Evolutionary conservation across 2,329 filamentous ascomycete genomes (phyloP).

Genomic region (Beauveria asiatica): DNA sequence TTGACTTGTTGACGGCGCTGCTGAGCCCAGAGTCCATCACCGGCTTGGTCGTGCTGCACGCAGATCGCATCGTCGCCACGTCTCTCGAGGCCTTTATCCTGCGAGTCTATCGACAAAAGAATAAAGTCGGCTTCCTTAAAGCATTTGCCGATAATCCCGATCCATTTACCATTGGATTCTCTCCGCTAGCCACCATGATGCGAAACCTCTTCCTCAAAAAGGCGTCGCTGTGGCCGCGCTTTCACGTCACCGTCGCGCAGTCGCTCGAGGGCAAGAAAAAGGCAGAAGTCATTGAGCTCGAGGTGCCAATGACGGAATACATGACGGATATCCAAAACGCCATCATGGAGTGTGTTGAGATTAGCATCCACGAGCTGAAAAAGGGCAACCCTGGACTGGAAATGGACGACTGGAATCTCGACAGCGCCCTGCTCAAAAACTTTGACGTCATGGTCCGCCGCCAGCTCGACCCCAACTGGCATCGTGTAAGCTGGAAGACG

Average conservation of each 20-base stretch:
- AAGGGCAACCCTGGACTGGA: slow-evolving; percentile 85
- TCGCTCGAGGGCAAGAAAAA: slow-evolving; percentile 87
- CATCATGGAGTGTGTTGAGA: slow-evolving; percentile 91
- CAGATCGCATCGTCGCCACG: slow-evolving; percentile 77
- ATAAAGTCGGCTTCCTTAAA: slow-evolving; percentile 88
- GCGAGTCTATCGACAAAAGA: slow-evolving; percentile 87
- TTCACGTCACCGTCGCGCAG: slow-evolving; percentile 82
- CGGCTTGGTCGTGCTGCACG: slow-evolving; percentile 78
- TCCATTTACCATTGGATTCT: slow-evolving; percentile 80
- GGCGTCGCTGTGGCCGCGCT: slow-evolving; percentile 84
- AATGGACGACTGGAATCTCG: slow-evolving; percentile 94
- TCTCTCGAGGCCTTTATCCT: slow-evolving; percentile 93
- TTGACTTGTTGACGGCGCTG: slow-evolving; percentile 80
- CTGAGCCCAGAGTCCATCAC: slow-evolving; percentile 79
- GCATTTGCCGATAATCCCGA: slow-evolving; percentile 93
- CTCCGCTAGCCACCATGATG: slow-evolving; percentile 83
- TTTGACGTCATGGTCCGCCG: slow-evolving; percentile 84
- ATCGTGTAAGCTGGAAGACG: slow-evolving; percentile 89
- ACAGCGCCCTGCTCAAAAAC: slow-evolving; percentile 84
- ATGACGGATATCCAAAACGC: slow-evolving; percentile 94
- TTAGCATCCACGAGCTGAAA: slow-evolving; percentile 87
- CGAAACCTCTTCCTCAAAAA: slow-evolving; percentile 80
- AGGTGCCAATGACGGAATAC: slow-evolving; percentile 88
- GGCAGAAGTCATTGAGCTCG: slow-evolving; percentile 93
- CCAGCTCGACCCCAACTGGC: slow-evolving; percentile 94